Evolutionary conservation across 2,329 filamentous ascomycete species (phyloP).

Genomic region (Ceratocystis diversiconidia): DNA sequence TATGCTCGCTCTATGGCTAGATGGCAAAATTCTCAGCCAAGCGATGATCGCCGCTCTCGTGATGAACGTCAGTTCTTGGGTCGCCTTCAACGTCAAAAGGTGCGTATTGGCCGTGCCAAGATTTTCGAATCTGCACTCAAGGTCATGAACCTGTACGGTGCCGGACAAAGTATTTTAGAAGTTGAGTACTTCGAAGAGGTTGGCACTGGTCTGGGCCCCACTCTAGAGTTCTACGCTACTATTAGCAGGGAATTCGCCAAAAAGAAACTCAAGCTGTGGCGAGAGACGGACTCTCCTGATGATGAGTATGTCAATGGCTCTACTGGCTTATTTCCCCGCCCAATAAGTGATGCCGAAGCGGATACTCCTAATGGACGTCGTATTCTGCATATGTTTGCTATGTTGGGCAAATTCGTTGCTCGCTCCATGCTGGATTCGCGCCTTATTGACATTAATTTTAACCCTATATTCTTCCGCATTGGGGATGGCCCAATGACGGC

Average conservation of each 20-base stretch:
- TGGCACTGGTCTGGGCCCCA: constrained; percentile 86
- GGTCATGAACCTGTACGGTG: constrained; percentile 96
- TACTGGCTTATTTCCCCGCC: constrained; percentile 79
- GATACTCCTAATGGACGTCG: constrained; percentile 68
- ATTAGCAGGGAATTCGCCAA: constrained; percentile 95
- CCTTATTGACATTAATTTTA: constrained; percentile 95
- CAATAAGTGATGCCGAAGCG: constrained; percentile 67
- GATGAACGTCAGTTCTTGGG: constrained; percentile 88
- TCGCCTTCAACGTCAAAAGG: constrained; percentile 85
- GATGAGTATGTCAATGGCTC: constrained; percentile 67
- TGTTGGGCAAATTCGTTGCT: constrained; percentile 92
- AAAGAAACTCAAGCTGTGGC: constrained; percentile 94
- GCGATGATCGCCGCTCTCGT: constrained; percentile 70
- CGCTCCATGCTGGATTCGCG: constrained; percentile 96
- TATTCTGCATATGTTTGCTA: constrained; percentile 76
- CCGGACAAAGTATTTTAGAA: constrained; percentile 89
- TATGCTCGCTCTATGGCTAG: constrained; percentile 94
- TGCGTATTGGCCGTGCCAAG: constrained; percentile 88
- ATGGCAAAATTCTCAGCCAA: constrained; percentile 84
- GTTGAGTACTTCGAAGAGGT: constrained; percentile 99
- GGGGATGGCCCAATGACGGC: constrained; percentile 50
- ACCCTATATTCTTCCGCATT: constrained; percentile 93
- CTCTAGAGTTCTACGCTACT: constrained; percentile 93
- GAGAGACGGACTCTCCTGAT: constrained; percentile 66
- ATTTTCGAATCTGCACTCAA: constrained; percentile 95